Evolutionary conservation across 108 stramenopile species (phyloP).

Genomic region (Cyclotella kingstonii): DNA sequence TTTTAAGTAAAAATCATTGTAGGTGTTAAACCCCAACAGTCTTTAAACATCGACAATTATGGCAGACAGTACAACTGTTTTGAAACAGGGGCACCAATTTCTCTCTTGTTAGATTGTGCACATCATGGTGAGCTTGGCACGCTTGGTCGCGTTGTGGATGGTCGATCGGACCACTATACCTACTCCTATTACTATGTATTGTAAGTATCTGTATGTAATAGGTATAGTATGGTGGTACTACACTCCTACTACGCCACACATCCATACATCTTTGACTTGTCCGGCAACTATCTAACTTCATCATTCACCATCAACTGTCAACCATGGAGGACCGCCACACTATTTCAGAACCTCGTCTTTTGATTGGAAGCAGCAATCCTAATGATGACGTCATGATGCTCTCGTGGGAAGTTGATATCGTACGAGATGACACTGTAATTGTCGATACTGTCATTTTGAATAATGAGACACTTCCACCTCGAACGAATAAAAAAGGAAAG

Average conservation of each 20-base stretch:
- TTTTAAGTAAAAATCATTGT: no score
- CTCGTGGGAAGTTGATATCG: constrained; percentile 76
- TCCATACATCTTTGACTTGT: background rate
- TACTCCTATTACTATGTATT: no score
- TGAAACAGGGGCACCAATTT: no score
- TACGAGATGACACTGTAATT: constrained; percentile 62
- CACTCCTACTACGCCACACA: background rate
- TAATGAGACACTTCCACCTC: constrained; percentile 59
- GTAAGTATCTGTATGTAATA: no score
- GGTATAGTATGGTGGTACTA: no score
- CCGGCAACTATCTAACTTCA: background rate
- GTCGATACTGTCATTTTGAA: constrained; percentile 58
- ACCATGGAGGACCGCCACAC: constrained; percentile 76
- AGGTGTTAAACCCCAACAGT: no score
- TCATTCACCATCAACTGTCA: constrained; percentile 8
- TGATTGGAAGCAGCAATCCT: constrained; percentile 3
- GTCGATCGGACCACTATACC: no score
- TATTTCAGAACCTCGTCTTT: constrained; percentile 65
- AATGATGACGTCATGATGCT: constrained; percentile 22
- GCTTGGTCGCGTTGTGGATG: no score
- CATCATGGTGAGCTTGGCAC: no score
- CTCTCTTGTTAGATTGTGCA: no score
- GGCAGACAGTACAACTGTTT: no score
- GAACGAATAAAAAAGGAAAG: constrained; percentile 65
- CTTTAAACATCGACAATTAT: no score